Conservation (phyloP, 805 yeast genomes). For the Yamadazyma sp. region DNA sequence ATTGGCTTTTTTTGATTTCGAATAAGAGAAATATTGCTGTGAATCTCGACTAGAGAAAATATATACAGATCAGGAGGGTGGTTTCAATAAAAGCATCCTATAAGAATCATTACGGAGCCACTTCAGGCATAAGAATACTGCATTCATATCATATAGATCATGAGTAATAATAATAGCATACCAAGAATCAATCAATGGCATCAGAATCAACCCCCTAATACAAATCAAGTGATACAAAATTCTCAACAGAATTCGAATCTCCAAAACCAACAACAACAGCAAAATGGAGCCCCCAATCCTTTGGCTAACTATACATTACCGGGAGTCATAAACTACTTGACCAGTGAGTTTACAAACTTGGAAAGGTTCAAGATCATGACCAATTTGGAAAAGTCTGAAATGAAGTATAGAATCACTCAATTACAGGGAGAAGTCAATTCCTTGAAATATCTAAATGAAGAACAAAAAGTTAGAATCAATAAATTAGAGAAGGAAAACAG, state of each 20-base stretch:
- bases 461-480: conserved; percentile 36
- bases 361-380: conserved; percentile 45
- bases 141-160: background rate
- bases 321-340: conserved; percentile 57
- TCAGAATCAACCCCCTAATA: conserved; percentile 9
- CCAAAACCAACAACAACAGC: conserved; percentile 7
- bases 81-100: too few species aligned
- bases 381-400: conserved; percentile 50
- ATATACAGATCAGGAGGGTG: too few species aligned
- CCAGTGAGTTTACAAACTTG: conserved; percentile 52
- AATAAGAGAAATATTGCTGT: too few species aligned
- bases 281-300: conserved; percentile 24
- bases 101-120: too few species aligned
- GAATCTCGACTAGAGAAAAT: too few species aligned
- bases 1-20: too few species aligned
- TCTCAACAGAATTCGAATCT: conserved; percentile 3
- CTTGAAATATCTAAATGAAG: conserved; percentile 39
- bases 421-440: conserved; percentile 52
- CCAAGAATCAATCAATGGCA: conserved; percentile 9
- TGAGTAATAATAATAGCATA: conserved; percentile 3
- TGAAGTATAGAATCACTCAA: conserved; percentile 50
- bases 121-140: too few species aligned
- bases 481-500: conserved; percentile 31
- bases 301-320: conserved; percentile 47
- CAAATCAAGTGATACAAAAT: conserved; percentile 9